A percentile compares a stretch with the other conserved stretches of the same genome.
phyloP scores from a whole-genome alignment of 768 basidiomycete genomes.

The Psilocybe tampanensis region DNA sequence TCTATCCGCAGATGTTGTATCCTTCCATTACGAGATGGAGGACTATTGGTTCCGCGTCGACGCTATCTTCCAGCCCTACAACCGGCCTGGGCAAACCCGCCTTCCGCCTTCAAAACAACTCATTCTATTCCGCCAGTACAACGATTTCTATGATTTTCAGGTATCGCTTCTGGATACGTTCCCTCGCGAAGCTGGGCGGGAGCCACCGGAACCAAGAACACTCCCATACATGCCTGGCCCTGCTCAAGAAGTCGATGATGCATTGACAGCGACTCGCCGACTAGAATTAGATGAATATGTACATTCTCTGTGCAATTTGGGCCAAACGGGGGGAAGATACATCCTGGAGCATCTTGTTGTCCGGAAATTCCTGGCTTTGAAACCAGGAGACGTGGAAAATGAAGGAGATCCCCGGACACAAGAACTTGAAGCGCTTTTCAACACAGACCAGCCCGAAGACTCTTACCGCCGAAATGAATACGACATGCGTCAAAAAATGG shows the following conservation, averaged over 20 bases:
- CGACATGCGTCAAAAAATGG: constrained; percentile 53
- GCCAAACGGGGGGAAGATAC: constrained; percentile 66
- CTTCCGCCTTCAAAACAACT: constrained; percentile 76
- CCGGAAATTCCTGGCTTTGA: constrained; percentile 80
- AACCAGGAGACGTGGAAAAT: constrained; percentile 83
- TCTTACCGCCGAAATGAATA: constrained; percentile 34
- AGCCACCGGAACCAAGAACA: constrained; percentile 66
- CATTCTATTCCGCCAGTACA: constrained; percentile 92
- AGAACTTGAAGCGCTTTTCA: constrained; percentile 60
- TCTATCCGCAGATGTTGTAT: constrained; percentile 85
- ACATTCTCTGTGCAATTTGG: constrained; percentile 74
- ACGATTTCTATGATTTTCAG: constrained; percentile 99
- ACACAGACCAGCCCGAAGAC: constrained; percentile 37
- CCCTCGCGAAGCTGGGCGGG: constrained; percentile 88
- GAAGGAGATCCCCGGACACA: constrained; percentile 60
- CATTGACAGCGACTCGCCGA: constrained; percentile 77
- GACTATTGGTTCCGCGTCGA: constrained; percentile 98
- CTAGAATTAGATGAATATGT: constrained; percentile 91
- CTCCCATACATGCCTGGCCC: constrained; percentile 99
- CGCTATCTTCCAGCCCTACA: constrained; percentile 85
- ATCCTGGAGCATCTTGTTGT: constrained; percentile 82
- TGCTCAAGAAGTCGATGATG: constrained; percentile 78
- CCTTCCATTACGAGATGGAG: constrained; percentile 96
- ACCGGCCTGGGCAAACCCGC: constrained; percentile 51
- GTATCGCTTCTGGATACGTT: constrained; percentile 84